Base-by-base conservation (phyloP, 768 basidiomycete genomes). In the Tricholoma sp. region DNA sequence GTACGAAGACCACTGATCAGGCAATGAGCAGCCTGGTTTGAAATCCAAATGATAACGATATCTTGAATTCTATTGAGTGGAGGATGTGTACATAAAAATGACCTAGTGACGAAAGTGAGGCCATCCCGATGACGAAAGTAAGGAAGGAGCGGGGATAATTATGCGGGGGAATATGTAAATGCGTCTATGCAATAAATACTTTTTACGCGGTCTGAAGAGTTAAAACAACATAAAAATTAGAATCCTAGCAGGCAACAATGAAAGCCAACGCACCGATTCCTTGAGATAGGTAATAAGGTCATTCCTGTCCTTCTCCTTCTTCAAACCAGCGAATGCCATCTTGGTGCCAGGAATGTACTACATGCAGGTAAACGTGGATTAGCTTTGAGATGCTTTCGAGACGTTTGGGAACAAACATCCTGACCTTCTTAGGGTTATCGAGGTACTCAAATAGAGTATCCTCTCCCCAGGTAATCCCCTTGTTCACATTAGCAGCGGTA, bases 271-370 rank as follows among this genome's bases (percentile, higher is more conserved):
- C 67, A 91, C 90, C 54, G 82, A 68, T 52, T 86, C 82, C 79
- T 90, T 90, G 65, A 95, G 79, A 70, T 79, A 84, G 57, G 94
- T 84, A 67, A 98, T 82, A 66, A 98, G 86, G 76, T 98, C 95
- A 70, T 85, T 90, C 76, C 95, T 87, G 72, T 98, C 95, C 82
- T 94, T 93, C 9, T 92, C 92, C 84, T 98, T 98, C 88, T 98
- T 98, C 71, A 98, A 76, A 66, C 96, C 96, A 62, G 94, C 94
- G 65, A 97, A 98, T 56, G 94, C 95, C 95, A 98, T 98, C 80
- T 96, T 97, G 51, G 95, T 97, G 49, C 95, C 94, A 37, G 92
- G 92, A 62, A 95, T 95, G 77, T 94, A 94, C 89, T 91, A 57
- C 1, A 45, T 45, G 17, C 31, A 13, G 32, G 18, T 28, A 20